A percentile compares a stretch with the other conserved stretches of the same genome.
phyloP scores from a whole-genome alignment of 805 yeast genomes.

The Ogataea ganodermae region DNA sequence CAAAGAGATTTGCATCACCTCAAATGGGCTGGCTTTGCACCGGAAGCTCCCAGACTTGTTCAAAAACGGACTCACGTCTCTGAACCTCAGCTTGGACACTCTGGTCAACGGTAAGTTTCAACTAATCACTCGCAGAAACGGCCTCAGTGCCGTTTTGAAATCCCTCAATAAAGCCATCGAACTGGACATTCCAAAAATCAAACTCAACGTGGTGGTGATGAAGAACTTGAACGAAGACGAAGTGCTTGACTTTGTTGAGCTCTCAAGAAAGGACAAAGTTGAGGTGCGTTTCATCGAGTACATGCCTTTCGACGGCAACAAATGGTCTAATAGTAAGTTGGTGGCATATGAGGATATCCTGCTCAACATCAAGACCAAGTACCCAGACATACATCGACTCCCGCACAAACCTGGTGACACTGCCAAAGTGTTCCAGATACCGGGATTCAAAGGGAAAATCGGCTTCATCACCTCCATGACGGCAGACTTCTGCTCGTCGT shows the following conservation, averaged over 20 bases:
- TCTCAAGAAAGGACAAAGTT: conserved; percentile 41
- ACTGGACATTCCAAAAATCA: conserved; percentile 46
- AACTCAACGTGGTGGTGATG: conserved; percentile 53
- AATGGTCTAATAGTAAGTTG: conserved; percentile 49
- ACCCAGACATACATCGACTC: conserved; percentile 31
- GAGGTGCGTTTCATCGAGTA: conserved; percentile 58
- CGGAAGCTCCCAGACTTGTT: conserved; percentile 47
- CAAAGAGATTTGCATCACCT: conserved; percentile 51
- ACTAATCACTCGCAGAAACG: conserved; percentile 52
- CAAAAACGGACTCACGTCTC: conserved; percentile 45
- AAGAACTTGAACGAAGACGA: conserved; percentile 54
- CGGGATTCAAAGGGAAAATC: conserved; percentile 44
- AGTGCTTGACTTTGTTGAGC: conserved; percentile 45
- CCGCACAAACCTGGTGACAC: conserved; percentile 47
- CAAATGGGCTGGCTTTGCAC: conserved; percentile 52
- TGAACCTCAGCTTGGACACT: conserved; percentile 52
- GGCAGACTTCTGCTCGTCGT: conserved; percentile 50
- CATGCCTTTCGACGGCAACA: conserved; percentile 61
- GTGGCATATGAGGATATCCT: conserved; percentile 47
- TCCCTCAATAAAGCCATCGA: conserved; percentile 46
- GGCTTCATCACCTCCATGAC: conserved; percentile 63
- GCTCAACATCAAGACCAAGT: conserved; percentile 32
- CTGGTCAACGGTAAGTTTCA: conserved; percentile 52
- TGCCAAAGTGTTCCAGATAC: conserved; percentile 46
- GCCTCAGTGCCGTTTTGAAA: conserved; percentile 46